Percentiles rank a stretch among this genome's conserved stretches.
phyloP scores from a whole-genome alignment of 805 yeast species.

The Yarrowia alimentaria region DNA sequence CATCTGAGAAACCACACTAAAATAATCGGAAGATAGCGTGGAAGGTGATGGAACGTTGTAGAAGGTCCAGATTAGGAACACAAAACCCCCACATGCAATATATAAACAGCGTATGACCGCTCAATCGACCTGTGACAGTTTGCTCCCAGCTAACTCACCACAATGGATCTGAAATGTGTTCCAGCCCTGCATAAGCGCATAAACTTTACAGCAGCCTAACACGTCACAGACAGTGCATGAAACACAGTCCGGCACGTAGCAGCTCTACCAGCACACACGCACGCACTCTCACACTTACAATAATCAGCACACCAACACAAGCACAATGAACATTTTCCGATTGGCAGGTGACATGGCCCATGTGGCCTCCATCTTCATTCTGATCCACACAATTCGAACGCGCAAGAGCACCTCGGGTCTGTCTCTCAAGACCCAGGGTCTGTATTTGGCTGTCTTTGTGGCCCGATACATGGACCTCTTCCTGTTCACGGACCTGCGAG shows the following conservation, averaged over 20 bases:
- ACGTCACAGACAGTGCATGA: slow-evolving; percentile 15
- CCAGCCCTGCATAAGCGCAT: no score
- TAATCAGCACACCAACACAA: neutral
- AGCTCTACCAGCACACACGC: neutral
- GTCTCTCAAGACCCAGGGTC: slow-evolving; percentile 80
- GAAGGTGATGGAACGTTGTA: no score
- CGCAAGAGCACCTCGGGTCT: slow-evolving; percentile 75
- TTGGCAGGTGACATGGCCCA: slow-evolving; percentile 74
- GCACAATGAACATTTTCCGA: slow-evolving; percentile 23
- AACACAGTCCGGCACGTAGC: neutral
- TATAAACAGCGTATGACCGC: no score
- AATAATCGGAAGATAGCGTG: no score
- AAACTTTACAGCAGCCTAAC: neutral
- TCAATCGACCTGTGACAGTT: no score
- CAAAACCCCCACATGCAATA: no score
- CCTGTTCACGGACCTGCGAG: slow-evolving; percentile 43
- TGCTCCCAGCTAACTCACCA: no score
- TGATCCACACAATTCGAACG: slow-evolving; percentile 65
- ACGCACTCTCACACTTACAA: neutral
- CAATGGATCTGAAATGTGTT: no score
- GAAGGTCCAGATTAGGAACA: no score
- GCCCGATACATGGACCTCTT: slow-evolving; percentile 71
- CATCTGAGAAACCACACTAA: no score
- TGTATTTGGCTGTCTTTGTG: slow-evolving; percentile 70
- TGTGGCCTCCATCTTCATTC: slow-evolving; percentile 69